A percentile compares a stretch with the other conserved stretches of the same genome.
Conservation (phyloP, 805 yeast species). For the Starmerella vitae region DNA sequence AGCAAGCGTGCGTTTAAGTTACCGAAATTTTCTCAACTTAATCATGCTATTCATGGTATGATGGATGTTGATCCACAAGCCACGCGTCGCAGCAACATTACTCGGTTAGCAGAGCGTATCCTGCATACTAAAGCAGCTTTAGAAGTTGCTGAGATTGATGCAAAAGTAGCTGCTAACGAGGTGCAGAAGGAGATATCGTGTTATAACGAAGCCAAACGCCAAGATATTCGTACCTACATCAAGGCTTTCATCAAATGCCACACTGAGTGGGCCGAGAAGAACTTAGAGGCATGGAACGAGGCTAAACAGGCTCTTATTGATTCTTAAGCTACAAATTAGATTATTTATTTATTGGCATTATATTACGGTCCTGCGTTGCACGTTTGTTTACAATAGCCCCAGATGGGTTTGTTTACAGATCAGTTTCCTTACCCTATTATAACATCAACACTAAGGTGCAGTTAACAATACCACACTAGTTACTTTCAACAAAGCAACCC, state of each 20-base stretch:
- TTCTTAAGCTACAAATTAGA: slow-evolving; percentile 5
- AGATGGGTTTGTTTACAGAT: no score
- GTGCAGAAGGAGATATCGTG: slow-evolving; percentile 31
- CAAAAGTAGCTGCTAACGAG: slow-evolving; percentile 36
- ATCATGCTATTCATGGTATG: slow-evolving; percentile 42
- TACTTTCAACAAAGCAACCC: no score
- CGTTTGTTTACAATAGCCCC: no score
- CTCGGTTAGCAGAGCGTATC: slow-evolving; percentile 35
- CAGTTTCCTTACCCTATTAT: no score
- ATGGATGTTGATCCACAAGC: slow-evolving; percentile 56
- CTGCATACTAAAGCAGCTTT: slow-evolving; percentile 38
- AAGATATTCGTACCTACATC: slow-evolving; percentile 40
- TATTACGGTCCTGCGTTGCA: no score
- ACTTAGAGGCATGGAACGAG: slow-evolving; percentile 54
- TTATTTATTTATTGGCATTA: slow-evolving; percentile 1
- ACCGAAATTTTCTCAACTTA: slow-evolving; percentile 41
- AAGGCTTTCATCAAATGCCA: slow-evolving; percentile 42
- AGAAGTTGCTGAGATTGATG: slow-evolving; percentile 40
- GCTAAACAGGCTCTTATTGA: slow-evolving; percentile 29
- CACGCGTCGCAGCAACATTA: slow-evolving; percentile 40
- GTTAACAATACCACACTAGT: no score
- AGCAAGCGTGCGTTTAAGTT: slow-evolving; percentile 32
- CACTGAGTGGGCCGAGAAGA: slow-evolving; percentile 53
- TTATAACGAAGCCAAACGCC: slow-evolving; percentile 39
- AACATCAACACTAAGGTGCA: no score